Evolutionary conservation across 495 filamentous ascomycete species (phyloP).

Genomic region (Hyphodiscus hymeniophilus): DNA sequence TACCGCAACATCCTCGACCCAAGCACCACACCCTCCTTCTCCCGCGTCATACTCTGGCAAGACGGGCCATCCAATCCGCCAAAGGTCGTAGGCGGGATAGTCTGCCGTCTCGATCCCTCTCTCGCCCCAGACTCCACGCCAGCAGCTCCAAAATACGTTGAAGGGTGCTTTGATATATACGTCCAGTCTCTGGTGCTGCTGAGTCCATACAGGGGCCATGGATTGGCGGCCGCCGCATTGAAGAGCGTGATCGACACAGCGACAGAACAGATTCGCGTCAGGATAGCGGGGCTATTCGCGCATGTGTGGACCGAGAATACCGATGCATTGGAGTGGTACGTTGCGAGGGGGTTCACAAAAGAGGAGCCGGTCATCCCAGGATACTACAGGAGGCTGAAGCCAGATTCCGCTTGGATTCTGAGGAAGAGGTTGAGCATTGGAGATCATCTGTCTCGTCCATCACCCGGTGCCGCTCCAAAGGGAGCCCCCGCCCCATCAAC

Average conservation of each 20-base stretch:
- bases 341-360: constrained; percentile 63
- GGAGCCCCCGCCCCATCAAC: background rate
- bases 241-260: constrained; percentile 42
- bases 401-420: constrained; percentile 72
- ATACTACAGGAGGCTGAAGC: constrained; percentile 82
- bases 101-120: constrained; percentile 65
- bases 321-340: constrained; percentile 83
- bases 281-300: constrained; percentile 53
- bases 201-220: constrained; percentile 70
- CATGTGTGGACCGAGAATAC: constrained; percentile 93
- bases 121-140: constrained; percentile 17
- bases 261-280: constrained; percentile 14
- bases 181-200: constrained; percentile 80
- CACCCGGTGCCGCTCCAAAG: background rate
- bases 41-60: constrained; percentile 68
- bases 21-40: constrained; percentile 53
- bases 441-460: constrained; percentile 12
- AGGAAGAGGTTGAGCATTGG: constrained; percentile 22
- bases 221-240: constrained; percentile 71
- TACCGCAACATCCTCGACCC: constrained; percentile 70
- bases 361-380: constrained; percentile 47
- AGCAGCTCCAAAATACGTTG: constrained; percentile 4
- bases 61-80: constrained; percentile 34
- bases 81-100: constrained; percentile 73
- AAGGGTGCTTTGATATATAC: constrained; percentile 48